Evolutionary conservation across 768 basidiomycete species (phyloP).

Genomic region (Russula olivacea): DNA sequence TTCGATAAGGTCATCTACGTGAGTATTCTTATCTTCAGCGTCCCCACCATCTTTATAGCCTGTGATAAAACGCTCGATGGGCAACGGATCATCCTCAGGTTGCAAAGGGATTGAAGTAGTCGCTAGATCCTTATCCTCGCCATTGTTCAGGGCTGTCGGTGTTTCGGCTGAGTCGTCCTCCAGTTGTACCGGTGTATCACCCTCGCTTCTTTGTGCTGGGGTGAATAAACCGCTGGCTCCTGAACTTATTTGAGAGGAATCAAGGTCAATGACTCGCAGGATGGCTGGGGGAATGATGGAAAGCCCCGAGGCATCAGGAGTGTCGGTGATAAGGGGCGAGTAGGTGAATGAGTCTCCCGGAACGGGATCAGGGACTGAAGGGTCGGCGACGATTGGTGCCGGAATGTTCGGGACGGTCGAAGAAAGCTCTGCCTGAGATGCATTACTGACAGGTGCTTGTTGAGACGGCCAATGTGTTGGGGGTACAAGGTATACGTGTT

Average conservation of each 20-base stretch:
- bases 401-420: conserved; percentile 9
- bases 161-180: conserved; percentile 14
- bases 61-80: not conserved
- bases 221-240: conserved; percentile 23
- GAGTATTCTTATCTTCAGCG: not conserved
- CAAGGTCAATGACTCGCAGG: conserved; percentile 6
- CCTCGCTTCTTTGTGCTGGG: conserved; percentile 20
- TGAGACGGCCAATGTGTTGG: not conserved
- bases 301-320: not conserved
- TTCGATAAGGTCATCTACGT: not conserved
- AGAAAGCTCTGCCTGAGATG: not conserved
- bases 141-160: not conserved
- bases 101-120: not conserved
- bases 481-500: not conserved
- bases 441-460: not conserved
- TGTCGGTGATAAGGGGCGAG: not conserved
- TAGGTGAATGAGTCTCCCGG: conserved; percentile 4
- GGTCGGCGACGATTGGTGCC: conserved; percentile 24
- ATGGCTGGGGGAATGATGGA: conserved; percentile 9
- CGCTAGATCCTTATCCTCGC: not conserved
- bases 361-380: conserved; percentile 24
- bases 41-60: not conserved
- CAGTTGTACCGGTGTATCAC: conserved; percentile 13
- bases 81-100: not conserved
- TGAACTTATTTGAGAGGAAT: conserved; percentile 2